Base-by-base conservation (phyloP, 192 early-diverging fungal genomes). In the Rhizophagus clarus region DNA sequence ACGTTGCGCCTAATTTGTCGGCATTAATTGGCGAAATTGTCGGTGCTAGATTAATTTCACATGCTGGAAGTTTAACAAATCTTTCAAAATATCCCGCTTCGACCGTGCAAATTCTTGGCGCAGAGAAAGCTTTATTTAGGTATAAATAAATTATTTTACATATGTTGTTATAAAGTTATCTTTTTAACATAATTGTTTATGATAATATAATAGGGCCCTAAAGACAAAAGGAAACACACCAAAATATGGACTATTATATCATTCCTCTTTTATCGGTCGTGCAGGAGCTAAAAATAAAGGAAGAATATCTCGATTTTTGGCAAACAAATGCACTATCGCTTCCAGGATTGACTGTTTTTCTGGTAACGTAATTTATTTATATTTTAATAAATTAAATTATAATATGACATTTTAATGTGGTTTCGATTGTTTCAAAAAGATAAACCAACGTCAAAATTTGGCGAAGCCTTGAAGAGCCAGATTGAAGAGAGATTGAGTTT, bases 211-310 rank as follows among this genome's bases (percentile, higher is more conserved):
- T 10, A 85, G 94, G 70, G 97, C 97, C 26, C 89, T 99, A 81
- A 99, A 99, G 90, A 94, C 95, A 76, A 95, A 94, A 80, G 95
- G 96, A 81, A 96, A 97, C 84, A 99, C 97, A 2, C 97, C 96
- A 82, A 99, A 99, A 86, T 99, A 99, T 81, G 97, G 97, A 84
- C 88, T 99, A 34, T 94, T 99, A 82, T 99, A 97, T 90, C 95
- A 99, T 87, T 96, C 97, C 26, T 93, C 95, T 15, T 94, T 97
- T 81, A 96, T 99, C 83, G 97, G 96, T 69, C 95, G 94, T 77
- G 97, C 97, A 10, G 96, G 92, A 63, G 87, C 91, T 64, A 99
- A 99, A 92, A 98, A 98, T 93, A 99, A 99, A 94, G 95, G 95
- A 63, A 66, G 62, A 72, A 98, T 99, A 70, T 98, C 98, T 71